Conservation (phyloP, 139 green algal species). For the Chlamydomonas incerta region DNA sequence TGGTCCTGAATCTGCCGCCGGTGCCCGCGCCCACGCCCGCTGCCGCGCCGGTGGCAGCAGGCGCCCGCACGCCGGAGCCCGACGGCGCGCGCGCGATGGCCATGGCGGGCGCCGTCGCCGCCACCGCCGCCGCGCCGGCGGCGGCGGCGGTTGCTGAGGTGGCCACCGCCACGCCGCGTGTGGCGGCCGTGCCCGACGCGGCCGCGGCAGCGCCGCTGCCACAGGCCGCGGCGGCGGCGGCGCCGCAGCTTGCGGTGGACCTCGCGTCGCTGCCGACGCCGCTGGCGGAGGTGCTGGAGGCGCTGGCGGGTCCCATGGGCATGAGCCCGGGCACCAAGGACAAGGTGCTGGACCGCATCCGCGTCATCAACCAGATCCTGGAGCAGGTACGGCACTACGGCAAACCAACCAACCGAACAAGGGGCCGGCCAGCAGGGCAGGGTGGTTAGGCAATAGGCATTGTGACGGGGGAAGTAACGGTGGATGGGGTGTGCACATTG, state of each 20-base stretch:
- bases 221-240: background rate
- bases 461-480: no score
- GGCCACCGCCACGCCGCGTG: background rate
- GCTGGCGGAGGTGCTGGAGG: slow-evolving; percentile 1
- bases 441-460: background rate
- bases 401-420: no score
- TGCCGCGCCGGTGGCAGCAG: background rate
- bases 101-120: background rate
- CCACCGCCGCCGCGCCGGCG: background rate
- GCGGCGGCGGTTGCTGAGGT: background rate
- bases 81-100: background rate
- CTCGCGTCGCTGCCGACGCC: background rate
- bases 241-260: background rate
- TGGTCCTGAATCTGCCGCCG: background rate
- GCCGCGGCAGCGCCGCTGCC: background rate
- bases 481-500: background rate
- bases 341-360: slow-evolving; percentile 35
- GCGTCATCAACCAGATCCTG: slow-evolving; percentile 27
- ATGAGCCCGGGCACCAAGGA: background rate
- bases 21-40: background rate
- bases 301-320: background rate
- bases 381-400: slow-evolving; percentile 23
- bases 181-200: no score
- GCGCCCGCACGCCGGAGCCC: no score
- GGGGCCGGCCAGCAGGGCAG: no score